Evolutionary conservation across 148 eudicot species (phyloP).

Genomic region (Vaccinium myrtillus): DNA sequence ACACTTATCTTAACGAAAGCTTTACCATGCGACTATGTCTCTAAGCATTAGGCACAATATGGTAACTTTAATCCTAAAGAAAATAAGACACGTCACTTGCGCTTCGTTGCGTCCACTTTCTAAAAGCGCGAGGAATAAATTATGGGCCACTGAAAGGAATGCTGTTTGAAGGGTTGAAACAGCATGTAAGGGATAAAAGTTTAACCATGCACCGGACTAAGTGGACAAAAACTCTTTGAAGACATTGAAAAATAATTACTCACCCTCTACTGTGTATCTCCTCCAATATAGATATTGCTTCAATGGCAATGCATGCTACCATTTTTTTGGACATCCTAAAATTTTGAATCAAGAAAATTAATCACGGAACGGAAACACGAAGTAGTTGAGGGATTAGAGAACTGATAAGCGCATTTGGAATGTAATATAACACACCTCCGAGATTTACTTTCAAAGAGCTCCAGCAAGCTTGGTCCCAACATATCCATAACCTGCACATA

Average conservation of each 20-base stretch:
- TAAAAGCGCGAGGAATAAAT: too few species aligned
- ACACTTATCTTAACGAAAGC: too few species aligned
- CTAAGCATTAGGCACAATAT: too few species aligned
- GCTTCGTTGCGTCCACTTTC: too few species aligned
- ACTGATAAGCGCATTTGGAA: too few species aligned
- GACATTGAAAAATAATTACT: constrained; percentile 13
- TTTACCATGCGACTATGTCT: too few species aligned
- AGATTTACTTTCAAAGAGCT: constrained; percentile 56
- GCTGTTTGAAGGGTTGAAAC: too few species aligned
- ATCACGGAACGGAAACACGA: not conserved
- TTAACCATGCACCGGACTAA: too few species aligned
- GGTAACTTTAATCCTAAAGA: too few species aligned
- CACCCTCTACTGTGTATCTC: constrained; percentile 74
- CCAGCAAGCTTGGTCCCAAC: constrained; percentile 82
- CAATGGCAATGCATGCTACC: constrained; percentile 86
- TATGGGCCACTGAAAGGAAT: too few species aligned
- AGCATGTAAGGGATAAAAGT: too few species aligned
- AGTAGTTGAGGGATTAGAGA: not conserved
- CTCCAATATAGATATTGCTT: constrained; percentile 76
- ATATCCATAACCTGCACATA: constrained; percentile 72
- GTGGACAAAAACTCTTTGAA: not conserved
- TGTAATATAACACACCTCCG: constrained; percentile 40
- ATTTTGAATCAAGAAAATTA: not conserved
- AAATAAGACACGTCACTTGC: too few species aligned
- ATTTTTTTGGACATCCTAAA: constrained; percentile 68